A percentile compares a stretch with the other conserved stretches of the same genome.
Evolutionary conservation across 495 filamentous ascomycete species (phyloP).

Genomic region (Neurospora sp.): DNA sequence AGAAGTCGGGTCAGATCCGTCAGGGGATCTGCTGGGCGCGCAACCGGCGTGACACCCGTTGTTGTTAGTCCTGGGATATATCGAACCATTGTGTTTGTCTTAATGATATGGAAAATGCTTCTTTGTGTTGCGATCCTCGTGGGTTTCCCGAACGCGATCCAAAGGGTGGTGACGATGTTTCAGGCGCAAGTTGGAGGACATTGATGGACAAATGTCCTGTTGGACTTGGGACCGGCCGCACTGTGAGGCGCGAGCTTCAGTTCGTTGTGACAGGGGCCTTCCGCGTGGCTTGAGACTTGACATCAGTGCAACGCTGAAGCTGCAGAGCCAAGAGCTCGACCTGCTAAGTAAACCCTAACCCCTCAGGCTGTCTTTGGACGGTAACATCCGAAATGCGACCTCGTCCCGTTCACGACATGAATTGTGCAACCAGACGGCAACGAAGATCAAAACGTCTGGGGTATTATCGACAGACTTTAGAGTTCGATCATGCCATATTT

Average conservation of each 20-base stretch:
- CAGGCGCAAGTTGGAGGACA: background rate
- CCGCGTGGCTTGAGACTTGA: background rate
- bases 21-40: slow-evolving; percentile 14
- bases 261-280: background rate
- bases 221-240: background rate
- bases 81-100: slow-evolving; percentile 14
- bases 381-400: background rate
- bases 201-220: background rate
- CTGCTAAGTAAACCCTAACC: background rate
- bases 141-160: background rate
- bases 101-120: background rate
- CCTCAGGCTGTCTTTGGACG: background rate
- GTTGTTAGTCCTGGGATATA: slow-evolving; percentile 12
- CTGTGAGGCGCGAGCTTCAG: background rate
- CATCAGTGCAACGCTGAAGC: background rate
- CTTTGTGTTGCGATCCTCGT: background rate
- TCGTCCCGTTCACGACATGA: background rate
- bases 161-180: background rate
- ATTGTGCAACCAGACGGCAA: background rate
- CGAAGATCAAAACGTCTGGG: background rate
- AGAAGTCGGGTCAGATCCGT: slow-evolving; percentile 65
- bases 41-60: background rate
- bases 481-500: background rate
- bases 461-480: background rate
- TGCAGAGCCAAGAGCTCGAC: background rate